phyloP scores from a whole-genome alignment of 2,329 filamentous ascomycete species.

The Escovopsis sp. region DNA sequence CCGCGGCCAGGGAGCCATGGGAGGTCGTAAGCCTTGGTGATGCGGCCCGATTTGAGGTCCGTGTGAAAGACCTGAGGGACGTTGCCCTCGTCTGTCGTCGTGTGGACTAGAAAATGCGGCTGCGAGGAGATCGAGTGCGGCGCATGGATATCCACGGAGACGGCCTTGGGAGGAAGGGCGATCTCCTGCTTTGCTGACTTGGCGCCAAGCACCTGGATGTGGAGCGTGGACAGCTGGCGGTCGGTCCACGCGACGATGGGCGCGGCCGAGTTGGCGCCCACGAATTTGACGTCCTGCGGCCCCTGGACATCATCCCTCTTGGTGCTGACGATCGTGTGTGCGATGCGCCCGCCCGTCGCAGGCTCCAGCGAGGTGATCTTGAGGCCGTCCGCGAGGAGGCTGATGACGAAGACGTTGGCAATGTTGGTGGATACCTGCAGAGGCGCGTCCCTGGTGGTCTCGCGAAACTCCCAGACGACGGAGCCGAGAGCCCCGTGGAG shows the following conservation, averaged over 20 bases:
- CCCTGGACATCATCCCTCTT: conserved; percentile 57
- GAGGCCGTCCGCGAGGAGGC: conserved; percentile 62
- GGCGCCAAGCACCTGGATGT: conserved; percentile 54
- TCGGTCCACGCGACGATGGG: conserved; percentile 67
- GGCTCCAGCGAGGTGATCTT: conserved; percentile 62
- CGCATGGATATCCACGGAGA: conserved; percentile 52
- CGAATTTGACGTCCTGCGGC: conserved; percentile 52
- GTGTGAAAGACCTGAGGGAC: conserved; percentile 81
- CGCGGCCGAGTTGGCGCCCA: conserved; percentile 60
- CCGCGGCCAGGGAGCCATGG: conserved; percentile 55
- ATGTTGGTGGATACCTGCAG: conserved; percentile 60
- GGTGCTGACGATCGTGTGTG: conserved; percentile 56
- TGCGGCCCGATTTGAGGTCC: conserved; percentile 50
- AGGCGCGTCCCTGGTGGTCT: conserved; percentile 52
- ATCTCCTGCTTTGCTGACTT: conserved; percentile 39
- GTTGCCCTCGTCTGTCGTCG: conserved; percentile 51
- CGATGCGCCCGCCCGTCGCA: conserved; percentile 53
- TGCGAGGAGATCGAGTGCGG: conserved; percentile 55
- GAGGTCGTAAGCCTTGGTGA: conserved; percentile 68
- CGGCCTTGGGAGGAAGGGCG: conserved; percentile 29
- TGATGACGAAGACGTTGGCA: conserved; percentile 59
- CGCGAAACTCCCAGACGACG: conserved; percentile 64
- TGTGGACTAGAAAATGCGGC: conserved; percentile 77
- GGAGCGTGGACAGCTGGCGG: conserved; percentile 42
- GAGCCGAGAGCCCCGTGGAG: conserved; percentile 58